Conservation (phyloP, 208 protist species). For the Crithidia mellificae region DNA sequence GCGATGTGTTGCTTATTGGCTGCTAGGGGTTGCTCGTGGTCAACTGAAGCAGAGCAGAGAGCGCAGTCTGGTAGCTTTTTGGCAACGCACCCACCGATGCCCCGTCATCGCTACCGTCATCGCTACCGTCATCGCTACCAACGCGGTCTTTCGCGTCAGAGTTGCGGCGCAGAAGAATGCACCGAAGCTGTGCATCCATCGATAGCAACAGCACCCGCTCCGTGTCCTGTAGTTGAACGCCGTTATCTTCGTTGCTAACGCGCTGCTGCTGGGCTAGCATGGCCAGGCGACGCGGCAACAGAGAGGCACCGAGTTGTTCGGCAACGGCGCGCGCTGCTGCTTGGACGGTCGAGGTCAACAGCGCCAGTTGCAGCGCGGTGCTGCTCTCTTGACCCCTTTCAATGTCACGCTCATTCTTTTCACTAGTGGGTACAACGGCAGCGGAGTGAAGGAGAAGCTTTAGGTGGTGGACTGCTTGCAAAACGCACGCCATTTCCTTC, state of each 20-base stretch:
- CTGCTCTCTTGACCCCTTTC: neutral
- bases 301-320: slow-evolving; percentile 35
- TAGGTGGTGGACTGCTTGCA: slow-evolving; percentile 25
- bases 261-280: slow-evolving; percentile 7
- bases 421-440: too few relatives aligned
- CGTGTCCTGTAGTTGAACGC: neutral
- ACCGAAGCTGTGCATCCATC: slow-evolving; percentile 21
- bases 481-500: slow-evolving; percentile 18
- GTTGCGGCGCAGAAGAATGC: neutral
- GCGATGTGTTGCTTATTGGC: too few relatives aligned
- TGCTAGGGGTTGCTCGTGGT: too few relatives aligned
- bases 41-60: neutral
- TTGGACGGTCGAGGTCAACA: slow-evolving; percentile 28
- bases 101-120: neutral
- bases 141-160: neutral
- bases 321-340: slow-evolving; percentile 39
- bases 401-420: neutral
- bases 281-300: slow-evolving; percentile 26
- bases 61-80: neutral
- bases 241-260: too few relatives aligned
- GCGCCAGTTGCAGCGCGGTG: neutral
- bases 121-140: neutral
- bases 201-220: slow-evolving; percentile 17
- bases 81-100: neutral
- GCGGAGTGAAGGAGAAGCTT: neutral